Evolutionary conservation across 2,329 filamentous ascomycete genomes (phyloP), one percentile per base, ranked within the genome.

Genomic region (Cephalotrichum gorgonifer): DNA sequence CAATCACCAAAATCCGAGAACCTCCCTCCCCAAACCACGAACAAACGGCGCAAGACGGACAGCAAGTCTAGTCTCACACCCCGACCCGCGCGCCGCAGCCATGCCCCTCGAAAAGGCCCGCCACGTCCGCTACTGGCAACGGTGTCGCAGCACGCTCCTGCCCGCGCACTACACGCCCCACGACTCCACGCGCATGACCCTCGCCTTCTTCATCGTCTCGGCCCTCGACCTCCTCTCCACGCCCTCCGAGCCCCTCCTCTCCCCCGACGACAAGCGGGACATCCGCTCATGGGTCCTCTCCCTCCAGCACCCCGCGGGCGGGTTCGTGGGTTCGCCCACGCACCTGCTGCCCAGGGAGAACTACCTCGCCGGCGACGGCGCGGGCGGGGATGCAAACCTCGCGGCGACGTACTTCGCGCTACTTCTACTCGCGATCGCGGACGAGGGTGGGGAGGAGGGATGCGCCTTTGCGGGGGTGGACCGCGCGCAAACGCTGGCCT

Each of bases 61-160:
- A n/a, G n/a, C n/a, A n/a, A n/a, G n/a, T n/a, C n/a, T n/a, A n/a
- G n/a, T n/a, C n/a, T n/a, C n/a, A n/a, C n/a, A n/a, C n/a, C n/a
- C n/a, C n/a, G 9, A 14, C 30, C 27, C 31, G 39, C 62, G 58
- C 56, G 48, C 53, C 3, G 49, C 55, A 22, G 50, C 54, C 12
- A 45, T 53, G 3, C 56, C 61, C 23, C 67, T 86, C 53, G 71
- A 85, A 60, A 79, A 74, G 51, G 71, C 78, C 44, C 77, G 75
- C 50, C 93, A 98, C 64, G 73, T 93, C 62, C 88, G 85, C 62
- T 98, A 96, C 76, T 98, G 90, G 84, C 79, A 89, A 55, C 83
- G 90, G 62, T 96, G 91, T 64, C 77, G 93, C 55, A 85, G 85
- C 62, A 85, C 83, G 23, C 77, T 85, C 53, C 81, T 98, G 6